A percentile compares a stretch with the other conserved stretches of the same genome.
These are phyloP conservation scores for Sanguinoderma infundibulare DNA, from an alignment of 1,284 basidiomycete genomes.

Conservation along the genomic window DNA sequence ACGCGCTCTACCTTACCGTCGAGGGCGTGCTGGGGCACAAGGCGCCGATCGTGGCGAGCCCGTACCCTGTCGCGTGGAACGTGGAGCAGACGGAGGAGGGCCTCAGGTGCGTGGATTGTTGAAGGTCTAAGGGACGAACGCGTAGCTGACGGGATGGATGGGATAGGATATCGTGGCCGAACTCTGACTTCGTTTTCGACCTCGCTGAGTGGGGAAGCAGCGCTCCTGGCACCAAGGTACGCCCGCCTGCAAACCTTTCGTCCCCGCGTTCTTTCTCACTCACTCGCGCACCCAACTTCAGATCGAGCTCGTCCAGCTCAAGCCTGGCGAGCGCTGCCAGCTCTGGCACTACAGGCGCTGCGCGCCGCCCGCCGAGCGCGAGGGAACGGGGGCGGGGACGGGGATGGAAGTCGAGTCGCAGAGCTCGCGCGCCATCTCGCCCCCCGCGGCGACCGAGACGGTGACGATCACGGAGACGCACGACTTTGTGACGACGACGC, in stretches of 20 bases:
- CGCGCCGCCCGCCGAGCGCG: constrained; percentile 16
- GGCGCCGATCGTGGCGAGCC: constrained; percentile 32
- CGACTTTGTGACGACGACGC: constrained; percentile 28
- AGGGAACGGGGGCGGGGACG: constrained; percentile 17
- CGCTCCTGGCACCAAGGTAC: constrained; percentile 29
- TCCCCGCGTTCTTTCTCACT: background rate
- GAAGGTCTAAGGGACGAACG: background rate
- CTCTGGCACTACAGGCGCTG: constrained; percentile 31
- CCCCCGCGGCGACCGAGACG: constrained; percentile 29
- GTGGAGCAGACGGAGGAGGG: constrained; percentile 28
- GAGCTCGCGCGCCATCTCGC: constrained; percentile 20
- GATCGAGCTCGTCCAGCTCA: constrained; percentile 27
- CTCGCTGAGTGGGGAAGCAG: constrained; percentile 29
- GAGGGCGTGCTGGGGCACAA: constrained; percentile 43
- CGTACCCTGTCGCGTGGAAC: constrained; percentile 37
- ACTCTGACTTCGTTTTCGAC: constrained; percentile 29
- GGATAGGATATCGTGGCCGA: constrained; percentile 31
- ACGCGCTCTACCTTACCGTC: constrained; percentile 46
- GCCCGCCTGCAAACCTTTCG: too few relatives aligned
- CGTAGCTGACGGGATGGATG: background rate
- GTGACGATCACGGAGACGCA: constrained; percentile 29
- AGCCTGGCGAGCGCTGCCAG: constrained; percentile 26
- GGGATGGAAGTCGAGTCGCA: constrained; percentile 18
- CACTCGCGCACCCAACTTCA: constrained; percentile 1
- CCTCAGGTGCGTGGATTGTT: constrained; percentile 23